phyloP scores from a whole-genome alignment of 192 early-diverging fungal genomes.

The Mortierella claussenii region DNA sequence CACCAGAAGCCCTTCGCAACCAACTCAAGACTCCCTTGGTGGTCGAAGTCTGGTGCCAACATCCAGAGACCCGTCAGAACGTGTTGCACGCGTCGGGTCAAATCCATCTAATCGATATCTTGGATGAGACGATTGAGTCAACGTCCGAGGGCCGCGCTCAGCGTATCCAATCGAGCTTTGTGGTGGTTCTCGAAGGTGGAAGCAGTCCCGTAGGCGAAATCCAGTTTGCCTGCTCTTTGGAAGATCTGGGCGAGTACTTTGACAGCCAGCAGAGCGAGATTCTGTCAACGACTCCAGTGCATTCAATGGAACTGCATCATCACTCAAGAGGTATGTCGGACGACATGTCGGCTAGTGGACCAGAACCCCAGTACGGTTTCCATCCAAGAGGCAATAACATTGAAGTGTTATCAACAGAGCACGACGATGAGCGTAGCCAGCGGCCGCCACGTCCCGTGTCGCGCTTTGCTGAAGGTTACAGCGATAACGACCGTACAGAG shows the following conservation, averaged over 20 bases:
- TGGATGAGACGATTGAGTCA: conserved; percentile 16
- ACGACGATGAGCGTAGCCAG: conserved; percentile 35
- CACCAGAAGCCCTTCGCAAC: conserved; percentile 38
- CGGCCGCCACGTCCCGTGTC: conserved; percentile 9
- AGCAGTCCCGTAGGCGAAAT: conserved; percentile 40
- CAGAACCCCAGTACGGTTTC: conserved; percentile 46
- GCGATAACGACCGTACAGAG: conserved; percentile 20
- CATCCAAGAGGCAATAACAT: conserved; percentile 20
- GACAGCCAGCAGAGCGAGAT: conserved; percentile 54
- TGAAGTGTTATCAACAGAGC: conserved; percentile 25
- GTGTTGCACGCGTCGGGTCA: conserved; percentile 42
- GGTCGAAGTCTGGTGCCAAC: conserved; percentile 49
- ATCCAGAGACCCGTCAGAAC: conserved; percentile 40
- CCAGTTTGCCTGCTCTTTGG: conserved; percentile 45
- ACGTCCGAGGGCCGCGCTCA: conserved; percentile 33
- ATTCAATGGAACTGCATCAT: conserved; percentile 51
- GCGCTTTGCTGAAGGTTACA: conserved; percentile 47
- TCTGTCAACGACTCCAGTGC: conserved; percentile 44
- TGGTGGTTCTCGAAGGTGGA: conserved; percentile 22
- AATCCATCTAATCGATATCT: conserved; percentile 41
- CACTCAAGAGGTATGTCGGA: conserved; percentile 34
- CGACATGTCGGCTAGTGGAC: conserved; percentile 29
- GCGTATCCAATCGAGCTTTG: conserved; percentile 28
- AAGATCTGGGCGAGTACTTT: conserved; percentile 54
- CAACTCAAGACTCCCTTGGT: conserved; percentile 47